A percentile compares a stretch with the other conserved stretches of the same genome.
These are phyloP conservation scores for Halenospora varia DNA, from an alignment of 495 filamentous ascomycete species.

Conservation along the genomic window DNA sequence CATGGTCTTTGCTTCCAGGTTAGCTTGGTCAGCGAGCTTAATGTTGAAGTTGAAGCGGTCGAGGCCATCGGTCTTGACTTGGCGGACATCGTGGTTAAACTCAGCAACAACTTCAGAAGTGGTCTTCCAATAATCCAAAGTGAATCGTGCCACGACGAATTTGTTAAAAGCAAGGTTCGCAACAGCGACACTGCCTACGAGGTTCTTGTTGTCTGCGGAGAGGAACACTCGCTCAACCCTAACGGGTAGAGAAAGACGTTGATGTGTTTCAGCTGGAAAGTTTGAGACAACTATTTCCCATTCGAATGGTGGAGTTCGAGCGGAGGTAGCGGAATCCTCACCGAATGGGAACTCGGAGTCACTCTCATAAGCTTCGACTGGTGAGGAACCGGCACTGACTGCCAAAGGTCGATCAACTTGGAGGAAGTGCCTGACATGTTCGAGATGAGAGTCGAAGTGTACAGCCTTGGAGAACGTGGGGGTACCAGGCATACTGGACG, in stretches of 20 bases:
- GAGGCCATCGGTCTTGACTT: constrained; percentile 63
- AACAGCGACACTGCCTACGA: constrained; percentile 79
- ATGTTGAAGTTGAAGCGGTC: constrained; percentile 93
- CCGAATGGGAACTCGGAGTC: constrained; percentile 85
- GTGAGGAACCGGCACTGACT: constrained; percentile 93
- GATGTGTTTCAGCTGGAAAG: constrained; percentile 67
- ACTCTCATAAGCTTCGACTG: constrained; percentile 77
- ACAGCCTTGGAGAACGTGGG: constrained; percentile 93
- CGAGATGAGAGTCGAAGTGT: constrained; percentile 90
- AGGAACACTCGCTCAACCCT: constrained; percentile 80
- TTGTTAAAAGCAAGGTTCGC: constrained; percentile 92
- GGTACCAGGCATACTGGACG: constrained; percentile 95
- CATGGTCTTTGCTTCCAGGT: constrained; percentile 84
- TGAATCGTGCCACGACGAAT: constrained; percentile 82
- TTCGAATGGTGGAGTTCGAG: constrained; percentile 54
- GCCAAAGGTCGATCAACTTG: constrained; percentile 90
- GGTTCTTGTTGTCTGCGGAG: constrained; percentile 76
- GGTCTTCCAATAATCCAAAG: constrained; percentile 96
- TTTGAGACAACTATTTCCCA: constrained; percentile 85
- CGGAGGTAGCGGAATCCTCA: constrained; percentile 38
- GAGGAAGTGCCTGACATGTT: constrained; percentile 92
- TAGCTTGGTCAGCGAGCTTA: constrained; percentile 85
- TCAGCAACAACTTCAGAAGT: constrained; percentile 91
- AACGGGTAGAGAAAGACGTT: constrained; percentile 61
- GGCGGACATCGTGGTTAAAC: constrained; percentile 73